Evolutionary conservation across 2,329 filamentous ascomycete genomes (phyloP).

Genomic region (Didymosphaeria variabile): DNA sequence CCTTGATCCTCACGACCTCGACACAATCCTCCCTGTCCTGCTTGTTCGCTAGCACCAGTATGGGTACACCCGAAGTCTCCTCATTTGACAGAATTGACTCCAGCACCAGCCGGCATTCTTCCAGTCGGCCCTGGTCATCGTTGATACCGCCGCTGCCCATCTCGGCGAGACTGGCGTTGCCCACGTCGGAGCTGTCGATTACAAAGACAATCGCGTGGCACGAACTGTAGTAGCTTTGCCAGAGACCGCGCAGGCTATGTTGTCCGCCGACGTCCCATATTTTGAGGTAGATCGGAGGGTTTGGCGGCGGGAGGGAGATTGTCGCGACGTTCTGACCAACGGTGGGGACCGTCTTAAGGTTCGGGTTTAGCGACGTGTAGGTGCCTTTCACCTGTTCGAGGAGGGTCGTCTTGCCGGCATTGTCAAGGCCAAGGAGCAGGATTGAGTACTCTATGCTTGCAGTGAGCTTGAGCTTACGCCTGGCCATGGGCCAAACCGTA

Average conservation of each 20-base stretch:
- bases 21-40: conserved; percentile 97
- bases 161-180: conserved; percentile 75
- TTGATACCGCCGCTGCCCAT: conserved; percentile 50
- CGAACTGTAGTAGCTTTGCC: conserved; percentile 94
- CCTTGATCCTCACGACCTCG: conserved; percentile 96
- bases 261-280: conserved; percentile 99
- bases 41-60: conserved; percentile 95
- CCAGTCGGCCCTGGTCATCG: conserved; percentile 67
- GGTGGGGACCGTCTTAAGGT: conserved; percentile 88
- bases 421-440: conserved; percentile 95
- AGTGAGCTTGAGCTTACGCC: conserved; percentile 17
- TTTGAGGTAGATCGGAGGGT: conserved; percentile 93
- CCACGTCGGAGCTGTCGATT: conserved; percentile 93
- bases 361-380: conserved; percentile 75
- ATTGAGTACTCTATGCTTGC: conserved; percentile 83
- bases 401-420: conserved; percentile 97
- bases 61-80: conserved; percentile 88
- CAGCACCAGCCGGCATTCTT: conserved; percentile 88
- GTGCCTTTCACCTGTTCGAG: conserved; percentile 95
- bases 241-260: conserved; percentile 84
- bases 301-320: conserved; percentile 69
- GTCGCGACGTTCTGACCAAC: conserved; percentile 97
- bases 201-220: conserved; percentile 98
- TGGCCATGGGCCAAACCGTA: conserved; percentile 2
- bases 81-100: conserved; percentile 89